Evolutionary conservation across 495 filamentous ascomycete genomes (phyloP).

Genomic region (Tuber magnatum): DNA sequence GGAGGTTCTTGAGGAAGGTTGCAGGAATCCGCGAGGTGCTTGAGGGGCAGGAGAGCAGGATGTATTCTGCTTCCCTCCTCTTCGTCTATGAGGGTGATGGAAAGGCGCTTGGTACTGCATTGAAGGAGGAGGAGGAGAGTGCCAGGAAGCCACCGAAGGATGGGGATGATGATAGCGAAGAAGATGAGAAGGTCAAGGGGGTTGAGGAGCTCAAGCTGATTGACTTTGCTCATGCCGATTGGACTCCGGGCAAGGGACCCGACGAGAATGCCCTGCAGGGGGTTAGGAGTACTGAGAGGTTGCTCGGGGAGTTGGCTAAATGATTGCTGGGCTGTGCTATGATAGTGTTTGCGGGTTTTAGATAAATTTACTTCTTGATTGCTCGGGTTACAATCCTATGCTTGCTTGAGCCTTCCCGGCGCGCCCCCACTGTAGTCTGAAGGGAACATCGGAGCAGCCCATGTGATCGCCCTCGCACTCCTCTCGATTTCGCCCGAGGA

Average conservation of each 20-base stretch:
- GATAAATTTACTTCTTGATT: neutral
- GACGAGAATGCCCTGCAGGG: conserved; percentile 80
- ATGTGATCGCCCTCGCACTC: neutral
- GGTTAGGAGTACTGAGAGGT: conserved; percentile 62
- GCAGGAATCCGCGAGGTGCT: conserved; percentile 57
- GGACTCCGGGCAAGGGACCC: conserved; percentile 75
- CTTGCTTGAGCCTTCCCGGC: neutral
- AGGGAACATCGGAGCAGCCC: neutral
- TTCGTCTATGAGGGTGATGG: conserved; percentile 90
- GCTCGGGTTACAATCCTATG: neutral
- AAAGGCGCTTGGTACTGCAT: conserved; percentile 56
- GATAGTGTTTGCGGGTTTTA: neutral
- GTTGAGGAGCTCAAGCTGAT: conserved; percentile 82
- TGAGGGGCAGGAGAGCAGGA: conserved; percentile 72
- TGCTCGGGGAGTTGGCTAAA: conserved; percentile 58
- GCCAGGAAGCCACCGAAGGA: conserved; percentile 35
- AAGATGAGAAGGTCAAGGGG: conserved; percentile 58
- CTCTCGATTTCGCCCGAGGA: neutral
- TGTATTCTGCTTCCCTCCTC: conserved; percentile 86
- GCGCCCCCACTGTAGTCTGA: neutral
- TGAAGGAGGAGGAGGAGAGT: conserved; percentile 54
- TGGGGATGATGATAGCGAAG: conserved; percentile 61
- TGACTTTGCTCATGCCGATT: conserved; percentile 90
- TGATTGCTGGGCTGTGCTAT: conserved; percentile 9
- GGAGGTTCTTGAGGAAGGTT: conserved; percentile 61